These are phyloP conservation scores for Oryza meyeriana DNA, from an alignment of 176 grass and related monocot species.

Conservation along the genomic window DNA sequence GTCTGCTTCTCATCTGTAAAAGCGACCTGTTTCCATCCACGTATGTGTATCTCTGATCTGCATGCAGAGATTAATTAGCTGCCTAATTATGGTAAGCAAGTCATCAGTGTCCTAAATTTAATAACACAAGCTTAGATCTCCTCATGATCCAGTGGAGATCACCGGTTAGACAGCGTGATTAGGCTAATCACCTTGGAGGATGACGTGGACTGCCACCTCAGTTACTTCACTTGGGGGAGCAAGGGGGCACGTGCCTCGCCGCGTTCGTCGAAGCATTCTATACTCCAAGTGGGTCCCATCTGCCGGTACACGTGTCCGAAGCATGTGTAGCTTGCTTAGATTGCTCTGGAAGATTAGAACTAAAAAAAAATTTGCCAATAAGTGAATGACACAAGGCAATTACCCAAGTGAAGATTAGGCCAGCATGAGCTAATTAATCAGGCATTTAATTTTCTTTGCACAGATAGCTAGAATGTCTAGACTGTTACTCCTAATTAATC, in stretches of 20 bases:
- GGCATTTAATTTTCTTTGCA: background rate
- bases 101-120: background rate
- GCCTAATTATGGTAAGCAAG: background rate
- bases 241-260: background rate
- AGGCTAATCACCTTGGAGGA: background rate
- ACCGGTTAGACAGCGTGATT: slow-evolving; percentile 11
- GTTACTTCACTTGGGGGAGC: slow-evolving; percentile 5
- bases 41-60: background rate
- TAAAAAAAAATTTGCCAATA: background rate
- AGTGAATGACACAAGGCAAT: background rate
- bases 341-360: background rate
- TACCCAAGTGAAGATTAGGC: background rate
- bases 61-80: background rate
- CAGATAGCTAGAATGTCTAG: background rate
- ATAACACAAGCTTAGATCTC: slow-evolving; percentile 30
- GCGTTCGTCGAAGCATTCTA: background rate
- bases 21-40: background rate
- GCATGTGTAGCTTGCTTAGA: background rate
- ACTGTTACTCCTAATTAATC: background rate
- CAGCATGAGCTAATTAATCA: background rate
- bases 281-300: background rate
- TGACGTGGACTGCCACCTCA: slow-evolving; percentile 37
- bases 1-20: background rate
- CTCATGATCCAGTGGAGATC: slow-evolving; percentile 1
- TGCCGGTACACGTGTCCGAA: background rate